phyloP scores from a whole-genome alignment of 2,329 filamentous ascomycete genomes.

The Alternaria incomplexa region DNA sequence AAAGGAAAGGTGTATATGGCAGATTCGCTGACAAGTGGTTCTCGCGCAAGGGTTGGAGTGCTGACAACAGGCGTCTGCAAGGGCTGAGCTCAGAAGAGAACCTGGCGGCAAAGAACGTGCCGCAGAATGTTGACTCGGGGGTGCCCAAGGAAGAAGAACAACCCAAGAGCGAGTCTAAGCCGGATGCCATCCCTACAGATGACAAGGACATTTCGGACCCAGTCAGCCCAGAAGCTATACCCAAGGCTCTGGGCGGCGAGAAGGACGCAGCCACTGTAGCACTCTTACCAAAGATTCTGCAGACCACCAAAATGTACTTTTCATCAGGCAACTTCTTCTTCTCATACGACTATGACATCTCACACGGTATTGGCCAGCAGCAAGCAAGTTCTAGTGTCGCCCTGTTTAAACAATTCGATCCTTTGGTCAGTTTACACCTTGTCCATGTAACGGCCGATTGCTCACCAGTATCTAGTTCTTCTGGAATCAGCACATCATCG shows the following conservation, averaged over 20 bases:
- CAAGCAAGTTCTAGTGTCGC: slow-evolving; percentile 59
- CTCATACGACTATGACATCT: slow-evolving; percentile 93
- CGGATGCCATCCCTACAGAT: slow-evolving; percentile 27
- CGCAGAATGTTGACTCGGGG: slow-evolving; percentile 41
- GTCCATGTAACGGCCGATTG: not conserved
- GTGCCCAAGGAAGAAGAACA: slow-evolving; percentile 32
- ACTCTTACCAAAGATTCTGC: slow-evolving; percentile 81
- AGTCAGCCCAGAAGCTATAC: slow-evolving; percentile 43
- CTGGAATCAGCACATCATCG: slow-evolving; percentile 82
- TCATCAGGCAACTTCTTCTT: slow-evolving; percentile 88
- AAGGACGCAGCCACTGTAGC: slow-evolving; percentile 42
- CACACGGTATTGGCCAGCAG: slow-evolving; percentile 63
- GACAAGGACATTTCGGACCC: slow-evolving; percentile 25
- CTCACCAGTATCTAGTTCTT: slow-evolving; percentile 66
- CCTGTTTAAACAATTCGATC: slow-evolving; percentile 75
- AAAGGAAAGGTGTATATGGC: slow-evolving; percentile 81
- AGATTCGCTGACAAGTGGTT: slow-evolving; percentile 93
- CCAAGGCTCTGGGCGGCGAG: slow-evolving; percentile 40
- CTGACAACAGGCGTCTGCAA: slow-evolving; percentile 71
- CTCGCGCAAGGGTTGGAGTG: slow-evolving; percentile 79
- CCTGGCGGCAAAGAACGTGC: slow-evolving; percentile 44
- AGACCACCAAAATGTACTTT: slow-evolving; percentile 84
- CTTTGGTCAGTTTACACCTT: slow-evolving; percentile 55
- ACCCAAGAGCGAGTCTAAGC: slow-evolving; percentile 20
- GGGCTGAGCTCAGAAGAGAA: slow-evolving; percentile 67